phyloP scores from a whole-genome alignment of 2,329 filamentous ascomycete genomes.

The Beauveria sp. region DNA sequence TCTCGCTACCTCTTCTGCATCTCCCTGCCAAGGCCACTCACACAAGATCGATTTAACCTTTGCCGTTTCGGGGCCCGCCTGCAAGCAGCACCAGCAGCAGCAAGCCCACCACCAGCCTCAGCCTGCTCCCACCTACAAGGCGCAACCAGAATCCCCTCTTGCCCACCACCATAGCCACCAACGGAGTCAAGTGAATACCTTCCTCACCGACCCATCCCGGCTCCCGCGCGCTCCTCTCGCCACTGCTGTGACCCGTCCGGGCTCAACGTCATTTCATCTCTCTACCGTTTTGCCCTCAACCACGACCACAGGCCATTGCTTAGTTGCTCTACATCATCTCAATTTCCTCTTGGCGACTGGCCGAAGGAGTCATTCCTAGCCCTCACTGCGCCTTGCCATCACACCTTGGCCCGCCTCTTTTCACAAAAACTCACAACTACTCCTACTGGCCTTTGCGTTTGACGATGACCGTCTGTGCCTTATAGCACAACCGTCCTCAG shows the following conservation, averaged over 20 bases:
- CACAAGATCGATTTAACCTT: constrained; percentile 4
- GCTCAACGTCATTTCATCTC: constrained; percentile 1
- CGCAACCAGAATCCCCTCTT: background rate
- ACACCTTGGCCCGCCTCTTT: background rate
- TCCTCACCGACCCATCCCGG: background rate
- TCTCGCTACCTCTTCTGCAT: background rate
- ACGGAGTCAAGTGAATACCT: background rate
- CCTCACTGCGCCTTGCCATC: background rate
- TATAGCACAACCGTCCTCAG: constrained; percentile 33
- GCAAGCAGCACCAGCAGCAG: background rate
- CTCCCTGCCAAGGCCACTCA: constrained; percentile 1
- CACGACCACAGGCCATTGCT: background rate
- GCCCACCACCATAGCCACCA: constrained; percentile 5
- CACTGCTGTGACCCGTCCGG: background rate
- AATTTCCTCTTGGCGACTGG: background rate
- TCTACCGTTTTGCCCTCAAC: background rate
- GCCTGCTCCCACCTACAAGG: background rate
- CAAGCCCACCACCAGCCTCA: background rate
- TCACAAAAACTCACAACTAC: background rate
- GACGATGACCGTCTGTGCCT: constrained; percentile 26
- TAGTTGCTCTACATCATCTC: background rate
- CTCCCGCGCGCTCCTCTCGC: background rate
- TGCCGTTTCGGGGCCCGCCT: background rate
- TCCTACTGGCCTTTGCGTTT: constrained; percentile 12
- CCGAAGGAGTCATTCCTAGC: background rate